Evolutionary conservation across 1,284 basidiomycete genomes (phyloP).

Genomic region (Cryptococcus hybrid): DNA sequence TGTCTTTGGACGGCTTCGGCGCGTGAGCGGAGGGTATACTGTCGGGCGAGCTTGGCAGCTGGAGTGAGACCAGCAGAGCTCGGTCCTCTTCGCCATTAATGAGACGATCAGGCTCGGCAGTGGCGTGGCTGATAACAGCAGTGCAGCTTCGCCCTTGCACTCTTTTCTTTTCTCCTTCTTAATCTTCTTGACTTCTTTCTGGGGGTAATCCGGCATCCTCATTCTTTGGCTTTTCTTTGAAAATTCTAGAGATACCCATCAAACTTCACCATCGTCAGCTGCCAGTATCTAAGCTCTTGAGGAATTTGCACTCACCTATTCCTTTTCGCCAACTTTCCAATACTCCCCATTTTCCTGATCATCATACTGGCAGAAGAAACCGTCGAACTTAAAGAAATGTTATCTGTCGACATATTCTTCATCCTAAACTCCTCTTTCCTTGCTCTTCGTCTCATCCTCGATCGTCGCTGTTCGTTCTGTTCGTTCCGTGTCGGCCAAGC

Average conservation of each 20-base stretch:
- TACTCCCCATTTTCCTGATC: constrained; percentile 92
- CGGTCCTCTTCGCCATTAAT: constrained; percentile 47
- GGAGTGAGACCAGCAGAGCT: constrained; percentile 76
- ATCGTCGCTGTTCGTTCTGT: constrained; percentile 40
- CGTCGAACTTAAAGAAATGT: constrained; percentile 95
- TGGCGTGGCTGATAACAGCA: constrained; percentile 76
- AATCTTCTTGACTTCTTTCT: constrained; percentile 59
- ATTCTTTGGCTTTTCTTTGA: constrained; percentile 81
- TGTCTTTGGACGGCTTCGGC: constrained; percentile 55
- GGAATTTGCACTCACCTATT: constrained; percentile 56
- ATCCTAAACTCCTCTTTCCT: constrained; percentile 67
- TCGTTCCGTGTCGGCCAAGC: constrained; percentile 40
- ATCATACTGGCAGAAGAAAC: constrained; percentile 95
- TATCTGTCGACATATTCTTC: constrained; percentile 92
- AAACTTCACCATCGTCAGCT: constrained; percentile 52
- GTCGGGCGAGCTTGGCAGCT: constrained; percentile 84
- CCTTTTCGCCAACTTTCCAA: constrained; percentile 85
- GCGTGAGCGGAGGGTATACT: constrained; percentile 69
- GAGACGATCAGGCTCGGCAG: constrained; percentile 76
- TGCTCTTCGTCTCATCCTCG: constrained; percentile 54
- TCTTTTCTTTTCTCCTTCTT: constrained; percentile 51
- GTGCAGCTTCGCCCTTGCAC: constrained; percentile 56
- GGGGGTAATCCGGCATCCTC: constrained; percentile 51
- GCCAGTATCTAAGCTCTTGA: neutral
- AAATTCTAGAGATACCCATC: constrained; percentile 88